Evolutionary conservation across 2,329 filamentous ascomycete species (phyloP), one percentile per base, ranked within the genome.

Genomic region (Epicoccum sorghinum): DNA sequence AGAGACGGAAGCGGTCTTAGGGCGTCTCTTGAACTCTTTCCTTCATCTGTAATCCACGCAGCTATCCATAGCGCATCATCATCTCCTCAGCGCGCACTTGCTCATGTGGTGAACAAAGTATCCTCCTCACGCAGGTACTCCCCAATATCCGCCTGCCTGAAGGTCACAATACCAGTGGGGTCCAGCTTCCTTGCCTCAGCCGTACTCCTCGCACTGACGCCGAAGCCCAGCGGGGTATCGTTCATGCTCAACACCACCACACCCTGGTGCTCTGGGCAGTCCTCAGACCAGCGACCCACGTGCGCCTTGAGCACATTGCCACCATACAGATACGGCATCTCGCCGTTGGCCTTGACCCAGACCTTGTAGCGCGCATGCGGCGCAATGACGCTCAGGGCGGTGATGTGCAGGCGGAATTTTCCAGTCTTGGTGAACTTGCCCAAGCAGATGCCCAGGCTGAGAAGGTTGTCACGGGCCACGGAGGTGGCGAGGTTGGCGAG

Each of bases 401-500:
- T 98, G 71, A 98, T 90, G 79, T 97, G 93, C 50, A 99, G 82
- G 47, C 93, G 83, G 80, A 99, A 98, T 77, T 98, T 97, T 60
- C 92, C 91, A 4, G 92, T 90, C 82, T 97, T 98, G 58, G 93
- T 97, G 80, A 97, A 96, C 75, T 97, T 96, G 69, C 92, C 92
- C 10, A 98, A 79, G 73, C 93, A 97, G 23, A 89, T 93, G 24
- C 93, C 93, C n/a, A 96, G 80, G 0, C 89, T 93, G 46, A 97
- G 84, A 1, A 98, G 84, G 71, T 88, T 89, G 64, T 90, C 88
- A 65, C 92, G 87, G 33, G 89, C 84, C 61, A 98, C 86, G 22
- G 89, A 92, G 4, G 90, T 96, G 29, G 95, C 93, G 35, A 98
- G 81, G 76, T 98, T 98, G 57, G 93, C 93, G 55, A 98, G 84